These are phyloP conservation scores for Akanthomyces dipterigenus DNA, from an alignment of 2,329 filamentous ascomycete species.

Conservation along the genomic window DNA sequence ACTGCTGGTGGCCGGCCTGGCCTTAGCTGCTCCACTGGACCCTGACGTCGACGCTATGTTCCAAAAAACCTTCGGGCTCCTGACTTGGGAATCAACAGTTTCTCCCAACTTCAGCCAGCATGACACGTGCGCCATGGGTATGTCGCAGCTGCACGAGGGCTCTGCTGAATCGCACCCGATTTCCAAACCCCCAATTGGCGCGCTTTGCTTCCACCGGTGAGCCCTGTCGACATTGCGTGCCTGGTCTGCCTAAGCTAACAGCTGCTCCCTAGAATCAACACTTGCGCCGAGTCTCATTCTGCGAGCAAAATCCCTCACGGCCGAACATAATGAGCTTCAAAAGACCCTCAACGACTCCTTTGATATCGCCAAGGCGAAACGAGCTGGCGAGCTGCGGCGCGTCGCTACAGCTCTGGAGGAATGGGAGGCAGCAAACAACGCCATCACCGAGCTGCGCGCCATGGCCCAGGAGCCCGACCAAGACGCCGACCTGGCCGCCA, in stretches of 20 bases:
- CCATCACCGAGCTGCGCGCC: conserved; percentile 45
- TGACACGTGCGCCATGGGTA: conserved; percentile 30
- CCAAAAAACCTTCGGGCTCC: not conserved
- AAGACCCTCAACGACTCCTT: conserved; percentile 45
- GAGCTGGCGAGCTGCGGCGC: conserved; percentile 53
- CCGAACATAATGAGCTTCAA: conserved; percentile 51
- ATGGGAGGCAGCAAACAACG: conserved; percentile 49
- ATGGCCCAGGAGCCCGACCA: conserved; percentile 41
- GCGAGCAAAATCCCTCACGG: conserved; percentile 50
- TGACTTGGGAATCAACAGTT: conserved; percentile 17
- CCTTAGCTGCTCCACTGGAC: too few species aligned
- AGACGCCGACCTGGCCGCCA: conserved; percentile 64
- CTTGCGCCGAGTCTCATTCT: conserved; percentile 51
- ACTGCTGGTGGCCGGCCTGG: too few species aligned
- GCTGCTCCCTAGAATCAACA: conserved; percentile 17
- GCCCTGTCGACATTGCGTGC: not conserved
- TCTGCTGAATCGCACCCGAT: conserved; percentile 18
- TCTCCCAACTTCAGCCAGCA: conserved; percentile 17
- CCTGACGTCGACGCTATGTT: not conserved
- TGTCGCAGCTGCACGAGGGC: conserved; percentile 29
- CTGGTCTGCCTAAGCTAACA: not conserved
- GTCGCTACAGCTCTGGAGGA: conserved; percentile 52
- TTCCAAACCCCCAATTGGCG: conserved; percentile 19
- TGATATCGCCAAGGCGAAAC: conserved; percentile 50
- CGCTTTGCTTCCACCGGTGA: conserved; percentile 28